phyloP scores from a whole-genome alignment of 2,329 filamentous ascomycete genomes.

The Cytospora piceae region DNA sequence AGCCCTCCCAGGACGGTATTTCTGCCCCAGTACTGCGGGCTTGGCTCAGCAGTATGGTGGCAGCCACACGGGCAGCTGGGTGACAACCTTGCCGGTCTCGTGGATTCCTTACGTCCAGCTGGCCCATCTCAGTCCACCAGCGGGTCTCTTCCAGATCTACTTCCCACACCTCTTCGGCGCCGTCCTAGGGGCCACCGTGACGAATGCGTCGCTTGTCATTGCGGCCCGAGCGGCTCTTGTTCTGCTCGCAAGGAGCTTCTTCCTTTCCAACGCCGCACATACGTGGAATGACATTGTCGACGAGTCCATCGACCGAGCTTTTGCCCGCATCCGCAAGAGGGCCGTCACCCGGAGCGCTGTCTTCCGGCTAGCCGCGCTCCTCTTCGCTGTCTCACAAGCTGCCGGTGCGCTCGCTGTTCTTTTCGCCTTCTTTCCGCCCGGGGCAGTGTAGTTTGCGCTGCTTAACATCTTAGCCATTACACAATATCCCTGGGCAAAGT shows the following conservation, averaged over 20 bases:
- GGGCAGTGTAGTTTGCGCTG: constrained; percentile 31
- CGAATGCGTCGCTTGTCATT: constrained; percentile 34
- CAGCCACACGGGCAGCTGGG: neutral
- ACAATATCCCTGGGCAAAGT: constrained; percentile 42
- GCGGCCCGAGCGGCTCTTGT: constrained; percentile 44
- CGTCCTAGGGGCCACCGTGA: constrained; percentile 49
- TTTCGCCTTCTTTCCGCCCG: constrained; percentile 43
- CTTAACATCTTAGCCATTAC: constrained; percentile 36
- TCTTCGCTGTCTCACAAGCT: constrained; percentile 47
- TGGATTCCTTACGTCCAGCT: constrained; percentile 60
- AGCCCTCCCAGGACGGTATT: too few species aligned
- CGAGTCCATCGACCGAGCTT: constrained; percentile 55
- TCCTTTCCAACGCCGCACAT: constrained; percentile 51
- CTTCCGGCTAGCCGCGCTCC: constrained; percentile 45
- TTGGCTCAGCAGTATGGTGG: neutral
- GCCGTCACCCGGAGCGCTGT: constrained; percentile 57
- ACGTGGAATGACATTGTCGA: constrained; percentile 62
- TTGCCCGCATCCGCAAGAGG: constrained; percentile 53
- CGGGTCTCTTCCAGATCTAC: constrained; percentile 56
- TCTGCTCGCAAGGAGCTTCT: constrained; percentile 45
- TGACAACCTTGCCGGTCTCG: constrained; percentile 44
- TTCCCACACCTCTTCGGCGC: constrained; percentile 51
- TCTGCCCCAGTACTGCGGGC: too few species aligned
- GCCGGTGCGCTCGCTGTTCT: constrained; percentile 38
- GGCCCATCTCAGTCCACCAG: constrained; percentile 54